Percentiles rank a stretch among this genome's conserved stretches.
Conservation (phyloP, 352 stramenopile species). For the Phytophthora litchii region DNA sequence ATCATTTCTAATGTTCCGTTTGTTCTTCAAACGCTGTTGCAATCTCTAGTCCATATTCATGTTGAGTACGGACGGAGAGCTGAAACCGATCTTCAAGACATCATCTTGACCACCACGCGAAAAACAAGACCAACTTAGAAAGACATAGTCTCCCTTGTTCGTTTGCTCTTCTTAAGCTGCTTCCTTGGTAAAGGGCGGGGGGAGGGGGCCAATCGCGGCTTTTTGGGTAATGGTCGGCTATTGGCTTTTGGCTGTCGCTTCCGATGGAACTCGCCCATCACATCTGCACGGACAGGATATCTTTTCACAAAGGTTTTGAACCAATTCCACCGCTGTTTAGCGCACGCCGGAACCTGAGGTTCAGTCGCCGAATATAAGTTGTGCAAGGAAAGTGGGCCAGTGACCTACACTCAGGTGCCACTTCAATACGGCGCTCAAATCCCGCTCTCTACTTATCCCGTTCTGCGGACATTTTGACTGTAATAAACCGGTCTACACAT, state of each 20-base stretch:
- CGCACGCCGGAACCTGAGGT: constrained; percentile 3
- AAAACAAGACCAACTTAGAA: constrained; percentile 87
- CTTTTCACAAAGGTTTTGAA: not conserved
- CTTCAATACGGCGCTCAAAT: constrained; percentile 30
- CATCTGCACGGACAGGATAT: not conserved
- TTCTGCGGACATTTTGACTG: constrained; percentile 20
- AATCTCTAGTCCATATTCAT: constrained; percentile 63
- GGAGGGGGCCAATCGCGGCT: constrained; percentile 72
- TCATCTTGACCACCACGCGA: constrained; percentile 78
- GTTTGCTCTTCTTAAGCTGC: constrained; percentile 78
- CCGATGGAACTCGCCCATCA: not conserved
- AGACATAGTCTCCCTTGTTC: constrained; percentile 85
- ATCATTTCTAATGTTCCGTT: constrained; percentile 82
- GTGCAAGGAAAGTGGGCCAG: not conserved
- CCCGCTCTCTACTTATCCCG: not conserved
- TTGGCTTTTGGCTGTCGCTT: not conserved
- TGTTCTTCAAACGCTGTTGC: constrained; percentile 63
- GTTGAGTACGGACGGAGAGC: constrained; percentile 67
- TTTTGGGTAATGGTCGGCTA: constrained; percentile 60
- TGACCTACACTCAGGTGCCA: constrained; percentile 39
- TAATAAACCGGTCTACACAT: not conserved
- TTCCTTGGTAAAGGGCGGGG: constrained; percentile 56
- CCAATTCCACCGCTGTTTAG: not conserved
- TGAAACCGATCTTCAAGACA: constrained; percentile 70
- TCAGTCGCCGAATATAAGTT: constrained; percentile 27